These are phyloP conservation scores for Camellia japonica DNA, from an alignment of 148 eudicot genomes.

Conservation along the genomic window DNA sequence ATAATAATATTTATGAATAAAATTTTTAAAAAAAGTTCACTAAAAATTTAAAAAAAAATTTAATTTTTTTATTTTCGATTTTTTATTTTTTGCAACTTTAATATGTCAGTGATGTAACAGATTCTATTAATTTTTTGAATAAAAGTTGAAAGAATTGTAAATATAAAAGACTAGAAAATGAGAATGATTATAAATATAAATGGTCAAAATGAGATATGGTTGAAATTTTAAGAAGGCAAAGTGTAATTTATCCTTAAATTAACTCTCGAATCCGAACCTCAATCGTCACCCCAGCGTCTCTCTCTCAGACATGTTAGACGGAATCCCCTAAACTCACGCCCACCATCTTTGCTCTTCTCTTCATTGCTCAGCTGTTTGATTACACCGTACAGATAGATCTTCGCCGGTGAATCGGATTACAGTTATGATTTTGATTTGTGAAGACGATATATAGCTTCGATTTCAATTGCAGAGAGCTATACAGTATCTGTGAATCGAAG, in stretches of 20 bases:
- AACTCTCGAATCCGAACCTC: conserved; percentile 21
- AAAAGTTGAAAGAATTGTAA: too few species aligned
- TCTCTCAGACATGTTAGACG: neutral
- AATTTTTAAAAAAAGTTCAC: too few species aligned
- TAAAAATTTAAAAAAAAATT: neutral
- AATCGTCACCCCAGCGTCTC: neutral
- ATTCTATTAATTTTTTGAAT: too few species aligned
- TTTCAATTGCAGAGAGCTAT: neutral
- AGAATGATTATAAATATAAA: too few species aligned
- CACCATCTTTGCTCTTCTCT: neutral
- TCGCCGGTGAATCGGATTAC: conserved; percentile 8
- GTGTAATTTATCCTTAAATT: too few species aligned
- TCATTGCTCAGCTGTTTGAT: conserved; percentile 7
- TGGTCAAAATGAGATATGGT: too few species aligned
- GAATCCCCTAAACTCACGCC: neutral
- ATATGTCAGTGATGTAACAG: too few species aligned
- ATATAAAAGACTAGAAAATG: too few species aligned
- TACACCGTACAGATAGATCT: neutral
- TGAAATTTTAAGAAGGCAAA: too few species aligned
- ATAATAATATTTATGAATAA: too few species aligned
- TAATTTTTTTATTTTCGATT: too few species aligned
- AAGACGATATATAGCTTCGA: neutral
- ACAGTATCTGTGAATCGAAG: neutral
- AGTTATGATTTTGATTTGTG: neutral
- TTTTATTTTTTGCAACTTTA: too few species aligned